Evolutionary conservation across 2,329 filamentous ascomycete genomes (phyloP), one percentile per base, ranked within the genome.

Genomic region (Paracorniculantispora psalliotae): DNA sequence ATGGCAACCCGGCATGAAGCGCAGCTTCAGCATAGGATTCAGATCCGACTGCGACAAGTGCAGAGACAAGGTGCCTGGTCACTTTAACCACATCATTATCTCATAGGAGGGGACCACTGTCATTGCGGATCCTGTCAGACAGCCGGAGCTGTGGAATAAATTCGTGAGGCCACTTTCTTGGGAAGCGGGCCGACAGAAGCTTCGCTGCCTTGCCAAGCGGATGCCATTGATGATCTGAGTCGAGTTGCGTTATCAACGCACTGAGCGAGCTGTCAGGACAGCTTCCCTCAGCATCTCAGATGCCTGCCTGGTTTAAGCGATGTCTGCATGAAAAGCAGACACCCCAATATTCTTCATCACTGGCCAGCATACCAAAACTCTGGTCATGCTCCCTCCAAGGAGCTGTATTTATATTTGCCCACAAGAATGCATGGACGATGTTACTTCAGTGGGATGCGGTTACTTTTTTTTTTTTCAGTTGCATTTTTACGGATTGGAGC

Each of bases 11-110:
- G 82, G 83, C 63, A 85, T 84, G 81, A 89, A 88, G 73, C 84
- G 83, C 69, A 85, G 81, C 62, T 88, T 92, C 70, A 89, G 87
- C 66, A 91, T 92, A 83, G 89, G 89, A 53, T 92, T 88, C 74
- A 79, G 89, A 63, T 81, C 86, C 13, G 89, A 91, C 71, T 92
- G 89, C 69, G 88, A 91, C 62, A 91, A 91, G 72, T 92, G 89
- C 73, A 81, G 81, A 47, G 79, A 83, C 69, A 89, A 86, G 69
- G 87, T 91, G 8, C 89, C 89, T 0, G 89, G 89, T 1, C 89
- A 92, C 69, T 92, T 91, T 69, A 91, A 89, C 67, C 89, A 92
- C 72, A 90, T 92, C 61, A 85, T 91, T 63, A 80, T 86, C 66
- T 84, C 82, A 50, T 85, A 84, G 77, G 63, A 67, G 26, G 67